These are phyloP conservation scores for Podaxis rugospora DNA, from an alignment of 768 basidiomycete species.

Conservation along the genomic window DNA sequence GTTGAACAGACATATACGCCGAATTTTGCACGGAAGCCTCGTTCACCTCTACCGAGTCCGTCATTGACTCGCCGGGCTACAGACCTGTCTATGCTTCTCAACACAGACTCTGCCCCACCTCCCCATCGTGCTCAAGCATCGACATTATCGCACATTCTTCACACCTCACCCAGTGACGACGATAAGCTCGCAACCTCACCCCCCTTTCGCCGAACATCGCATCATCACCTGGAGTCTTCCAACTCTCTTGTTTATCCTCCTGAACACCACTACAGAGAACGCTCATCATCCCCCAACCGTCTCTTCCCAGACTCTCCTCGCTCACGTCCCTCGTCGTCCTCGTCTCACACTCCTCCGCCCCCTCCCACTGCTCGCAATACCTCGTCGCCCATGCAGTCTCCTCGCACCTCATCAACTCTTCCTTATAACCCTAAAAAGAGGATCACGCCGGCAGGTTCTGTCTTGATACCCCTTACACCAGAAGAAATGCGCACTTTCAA, in stretches of 20 bases:
- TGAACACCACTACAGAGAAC: slow-evolving; percentile 6
- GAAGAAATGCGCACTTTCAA: slow-evolving; percentile 59
- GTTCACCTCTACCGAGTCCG: slow-evolving; percentile 41
- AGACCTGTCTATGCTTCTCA: slow-evolving; percentile 73
- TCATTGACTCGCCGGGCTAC: slow-evolving; percentile 60
- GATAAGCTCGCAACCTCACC: slow-evolving; percentile 29
- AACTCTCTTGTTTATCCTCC: slow-evolving; percentile 13
- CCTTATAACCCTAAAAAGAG: slow-evolving; percentile 66
- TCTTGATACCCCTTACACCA: slow-evolving; percentile 61
- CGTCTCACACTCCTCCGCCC: slow-evolving; percentile 27
- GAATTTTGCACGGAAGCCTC: slow-evolving; percentile 21
- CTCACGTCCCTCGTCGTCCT: slow-evolving; percentile 24
- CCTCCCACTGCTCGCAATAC: slow-evolving; percentile 20
- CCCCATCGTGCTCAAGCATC: slow-evolving; percentile 30
- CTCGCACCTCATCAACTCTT: slow-evolving; percentile 27
- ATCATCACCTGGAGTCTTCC: slow-evolving; percentile 12
- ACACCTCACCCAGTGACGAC: slow-evolving; percentile 21
- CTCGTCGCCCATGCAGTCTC: slow-evolving; percentile 3
- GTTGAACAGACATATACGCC: slow-evolving; percentile 38
- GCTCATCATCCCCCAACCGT: slow-evolving; percentile 6
- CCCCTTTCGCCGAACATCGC: slow-evolving; percentile 23
- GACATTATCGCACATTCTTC: slow-evolving; percentile 38
- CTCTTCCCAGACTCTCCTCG: slow-evolving; percentile 21
- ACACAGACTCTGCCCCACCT: slow-evolving; percentile 41
- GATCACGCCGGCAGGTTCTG: slow-evolving; percentile 53